These are phyloP conservation scores for Populus hybrid DNA, from an alignment of 441 rosid genomes.

Conservation along the genomic window DNA sequence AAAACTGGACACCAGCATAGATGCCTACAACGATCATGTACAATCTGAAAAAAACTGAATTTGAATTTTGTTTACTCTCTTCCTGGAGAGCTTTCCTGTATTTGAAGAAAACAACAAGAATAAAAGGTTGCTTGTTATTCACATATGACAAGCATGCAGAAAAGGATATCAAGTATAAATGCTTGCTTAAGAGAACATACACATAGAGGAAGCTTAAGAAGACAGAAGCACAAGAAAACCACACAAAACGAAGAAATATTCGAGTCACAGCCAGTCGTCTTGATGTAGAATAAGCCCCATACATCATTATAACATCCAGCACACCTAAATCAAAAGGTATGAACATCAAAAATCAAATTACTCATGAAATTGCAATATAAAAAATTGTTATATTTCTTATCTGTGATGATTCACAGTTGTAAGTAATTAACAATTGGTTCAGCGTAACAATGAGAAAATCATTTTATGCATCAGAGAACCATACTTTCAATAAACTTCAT, in stretches of 20 bases:
- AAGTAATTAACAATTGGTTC: not conserved
- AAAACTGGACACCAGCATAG: conserved; percentile 85
- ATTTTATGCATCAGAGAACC: conserved; percentile 17
- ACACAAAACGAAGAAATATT: conserved; percentile 80
- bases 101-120: conserved; percentile 16
- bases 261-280: conserved; percentile 78
- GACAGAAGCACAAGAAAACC: conserved; percentile 80
- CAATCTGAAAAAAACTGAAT: conserved; percentile 52
- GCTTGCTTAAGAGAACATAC: conserved; percentile 44
- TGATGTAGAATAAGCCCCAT: conserved; percentile 95
- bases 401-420: not conserved
- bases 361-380: not conserved
- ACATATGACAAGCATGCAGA: conserved; percentile 10
- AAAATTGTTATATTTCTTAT: not conserved
- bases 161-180: conserved; percentile 16
- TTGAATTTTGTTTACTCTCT: conserved; percentile 41
- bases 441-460: not conserved
- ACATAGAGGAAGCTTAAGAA: conserved; percentile 83
- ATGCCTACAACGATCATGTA: conserved; percentile 77
- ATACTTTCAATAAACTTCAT: conserved; percentile 94
- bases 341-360: conserved; percentile 20
- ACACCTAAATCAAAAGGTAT: conserved; percentile 53
- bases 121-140: not conserved
- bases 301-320: conserved; percentile 91
- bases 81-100: conserved; percentile 80